Evolutionary conservation across 2,329 filamentous ascomycete species (phyloP).

Genomic region (Didymella pinodella): DNA sequence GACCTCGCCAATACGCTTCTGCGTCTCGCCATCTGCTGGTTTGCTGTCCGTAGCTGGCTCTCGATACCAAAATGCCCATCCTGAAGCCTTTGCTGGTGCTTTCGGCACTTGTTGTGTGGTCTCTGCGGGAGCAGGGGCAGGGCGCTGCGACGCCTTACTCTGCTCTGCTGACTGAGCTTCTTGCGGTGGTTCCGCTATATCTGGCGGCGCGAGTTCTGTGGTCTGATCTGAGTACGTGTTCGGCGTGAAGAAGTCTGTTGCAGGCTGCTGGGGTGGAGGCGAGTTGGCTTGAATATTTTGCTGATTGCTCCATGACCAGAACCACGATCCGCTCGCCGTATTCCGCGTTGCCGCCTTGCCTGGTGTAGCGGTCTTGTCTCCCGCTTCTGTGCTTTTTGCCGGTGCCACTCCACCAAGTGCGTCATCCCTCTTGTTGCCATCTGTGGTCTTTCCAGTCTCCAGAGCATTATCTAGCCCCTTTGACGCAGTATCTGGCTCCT

Average conservation of each 20-base stretch:
- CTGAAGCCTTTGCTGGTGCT: slow-evolving; percentile 62
- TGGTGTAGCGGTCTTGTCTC: slow-evolving; percentile 24
- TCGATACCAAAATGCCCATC: slow-evolving; percentile 83
- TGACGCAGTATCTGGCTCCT: slow-evolving; percentile 39
- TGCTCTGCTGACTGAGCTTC: slow-evolving; percentile 15
- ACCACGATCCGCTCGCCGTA: slow-evolving; percentile 54
- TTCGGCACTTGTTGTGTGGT: slow-evolving; percentile 30
- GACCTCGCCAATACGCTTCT: slow-evolving; percentile 61
- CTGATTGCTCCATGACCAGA: slow-evolving; percentile 58
- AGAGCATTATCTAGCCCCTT: slow-evolving; percentile 35
- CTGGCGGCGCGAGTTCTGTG: slow-evolving; percentile 15
- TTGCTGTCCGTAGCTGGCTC: slow-evolving; percentile 61
- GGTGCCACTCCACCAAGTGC: slow-evolving; percentile 10
- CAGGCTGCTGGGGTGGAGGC: slow-evolving; percentile 28
- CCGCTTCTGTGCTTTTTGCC: slow-evolving; percentile 24
- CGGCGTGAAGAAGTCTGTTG: slow-evolving; percentile 19
- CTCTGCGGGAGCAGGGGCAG: slow-evolving; percentile 7
- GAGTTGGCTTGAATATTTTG: slow-evolving; percentile 52
- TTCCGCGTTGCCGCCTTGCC: slow-evolving; percentile 27
- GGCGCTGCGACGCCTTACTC: not conserved
- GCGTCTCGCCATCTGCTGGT: slow-evolving; percentile 65
- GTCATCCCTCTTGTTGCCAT: slow-evolving; percentile 36
- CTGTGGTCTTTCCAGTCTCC: slow-evolving; percentile 12
- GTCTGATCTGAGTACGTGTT: slow-evolving; percentile 20
- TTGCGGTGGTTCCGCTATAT: not conserved